Percentiles rank a stretch among this genome's conserved stretches.
Conservation (phyloP, 148 eudicot genomes). For the Silene uniflora region DNA sequence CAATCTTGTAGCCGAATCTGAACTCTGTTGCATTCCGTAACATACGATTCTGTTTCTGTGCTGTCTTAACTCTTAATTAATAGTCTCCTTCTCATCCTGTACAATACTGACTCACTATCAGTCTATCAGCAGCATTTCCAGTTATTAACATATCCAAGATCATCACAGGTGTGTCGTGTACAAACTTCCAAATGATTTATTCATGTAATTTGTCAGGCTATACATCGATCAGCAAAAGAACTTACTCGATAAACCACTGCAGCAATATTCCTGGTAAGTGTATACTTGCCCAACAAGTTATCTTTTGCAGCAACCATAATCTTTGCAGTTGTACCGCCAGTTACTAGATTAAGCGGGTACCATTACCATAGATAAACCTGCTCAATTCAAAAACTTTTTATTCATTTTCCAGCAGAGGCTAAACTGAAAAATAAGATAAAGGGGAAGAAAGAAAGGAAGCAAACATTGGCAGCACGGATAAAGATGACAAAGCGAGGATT, state of each 20-base stretch:
- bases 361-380: slow-evolving; percentile 95
- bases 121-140: not conserved
- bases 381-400: not conserved
- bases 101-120: slow-evolving; percentile 15
- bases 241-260: slow-evolving; percentile 80
- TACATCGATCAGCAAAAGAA: not conserved
- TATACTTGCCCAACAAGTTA: slow-evolving; percentile 86
- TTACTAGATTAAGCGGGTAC: slow-evolving; percentile 71
- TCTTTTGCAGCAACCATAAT: slow-evolving; percentile 97
- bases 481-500: slow-evolving; percentile 83
- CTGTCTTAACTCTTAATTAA: no score
- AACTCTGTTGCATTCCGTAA: slow-evolving; percentile 65
- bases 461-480: slow-evolving; percentile 75
- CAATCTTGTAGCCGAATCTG: slow-evolving; percentile 91
- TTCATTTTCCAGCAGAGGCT: not conserved
- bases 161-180: not conserved
- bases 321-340: slow-evolving; percentile 98
- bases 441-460: slow-evolving; percentile 18
- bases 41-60: slow-evolving; percentile 64
- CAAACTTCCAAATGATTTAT: slow-evolving; percentile 7
- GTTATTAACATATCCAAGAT: no score
- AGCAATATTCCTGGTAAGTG: slow-evolving; percentile 81
- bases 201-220: not conserved
- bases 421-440: not conserved
- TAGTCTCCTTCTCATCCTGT: slow-evolving; percentile 91